Base-by-base conservation (phyloP, 331 rosid genomes). In the Arachis monticola region DNA sequence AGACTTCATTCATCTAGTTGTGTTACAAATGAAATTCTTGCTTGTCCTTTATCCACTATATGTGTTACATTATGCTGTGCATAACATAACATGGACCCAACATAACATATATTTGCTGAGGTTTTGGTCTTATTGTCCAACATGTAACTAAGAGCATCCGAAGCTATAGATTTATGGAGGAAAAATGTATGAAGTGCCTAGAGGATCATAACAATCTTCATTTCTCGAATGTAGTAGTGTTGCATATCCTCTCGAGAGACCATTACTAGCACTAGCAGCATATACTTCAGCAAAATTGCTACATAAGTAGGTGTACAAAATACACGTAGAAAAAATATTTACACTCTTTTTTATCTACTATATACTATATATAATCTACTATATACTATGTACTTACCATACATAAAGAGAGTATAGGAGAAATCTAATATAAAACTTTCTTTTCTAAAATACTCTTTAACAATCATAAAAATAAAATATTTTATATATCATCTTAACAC, bases 121-220 rank as follows among this genome's bases (percentile, higher is more conserved):
- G 50, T 52, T 69, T 12, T 10, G 55, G 59, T 35, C 35, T 69
- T 9, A 1, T 56, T 70, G 52, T 40, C 42, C 40, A 17, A 10
- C 56, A 57, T 42, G 27, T 70, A 70, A 70, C 27, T 35, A 57
- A 14, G 42, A 53, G 53, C 17, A 22, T 14, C 51, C 9, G 47
- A 40, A 65, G 41, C n/a, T 0, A 13, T 52, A 9, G 42, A 14
- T 10, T 1, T 41, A 42, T 22, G 38, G 35, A 12, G 48, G 27
- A 32, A 68, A 68, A 55, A 52, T 68, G 61, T 32, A 51, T 68
- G 32, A 50, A 52, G 56, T 52, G 60, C 59, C 51, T 51, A 31
- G 72, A 8, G 42, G 52, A 14, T 13, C 38, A 65, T 14, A 45
- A 17, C 48, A 38, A 27, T 12, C 10, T 38, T 64, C 7, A 12